These are phyloP conservation scores for Bipolaris sorokiniana DNA, from an alignment of 2,329 filamentous ascomycete species.

Conservation along the genomic window DNA sequence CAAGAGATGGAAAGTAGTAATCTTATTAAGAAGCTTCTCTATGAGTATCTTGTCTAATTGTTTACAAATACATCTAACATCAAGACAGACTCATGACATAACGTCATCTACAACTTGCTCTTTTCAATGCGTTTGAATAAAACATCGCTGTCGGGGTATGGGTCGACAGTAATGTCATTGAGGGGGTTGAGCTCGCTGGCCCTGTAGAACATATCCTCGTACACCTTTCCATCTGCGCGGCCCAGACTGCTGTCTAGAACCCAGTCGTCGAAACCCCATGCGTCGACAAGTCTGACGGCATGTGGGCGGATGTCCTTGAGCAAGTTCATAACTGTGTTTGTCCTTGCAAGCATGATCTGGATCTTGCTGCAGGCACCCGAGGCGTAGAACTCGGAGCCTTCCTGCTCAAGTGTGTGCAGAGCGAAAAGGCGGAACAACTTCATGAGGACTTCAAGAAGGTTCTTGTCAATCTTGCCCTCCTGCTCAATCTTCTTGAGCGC, in stretches of 20 bases:
- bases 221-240: constrained; percentile 74
- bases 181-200: constrained; percentile 76
- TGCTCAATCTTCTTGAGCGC: constrained; percentile 64
- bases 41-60: neutral
- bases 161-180: constrained; percentile 74
- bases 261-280: constrained; percentile 80
- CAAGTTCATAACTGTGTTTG: constrained; percentile 71
- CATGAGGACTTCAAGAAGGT: constrained; percentile 65
- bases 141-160: constrained; percentile 68
- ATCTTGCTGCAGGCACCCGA: constrained; percentile 71
- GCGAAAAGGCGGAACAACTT: constrained; percentile 71
- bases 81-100: neutral
- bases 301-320: constrained; percentile 76
- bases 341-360: constrained; percentile 73
- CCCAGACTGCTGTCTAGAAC: constrained; percentile 75
- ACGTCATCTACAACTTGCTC: constrained; percentile 56
- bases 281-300: constrained; percentile 72
- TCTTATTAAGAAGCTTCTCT: neutral
- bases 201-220: constrained; percentile 76
- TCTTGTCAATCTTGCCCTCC: constrained; percentile 61
- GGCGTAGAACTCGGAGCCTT: constrained; percentile 75
- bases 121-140: constrained; percentile 67
- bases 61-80: constrained; percentile 8
- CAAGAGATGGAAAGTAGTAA: neutral
- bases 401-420: constrained; percentile 70